Evolutionary conservation across 805 yeast genomes (phyloP).

Genomic region (Yarrowia sp.): DNA sequence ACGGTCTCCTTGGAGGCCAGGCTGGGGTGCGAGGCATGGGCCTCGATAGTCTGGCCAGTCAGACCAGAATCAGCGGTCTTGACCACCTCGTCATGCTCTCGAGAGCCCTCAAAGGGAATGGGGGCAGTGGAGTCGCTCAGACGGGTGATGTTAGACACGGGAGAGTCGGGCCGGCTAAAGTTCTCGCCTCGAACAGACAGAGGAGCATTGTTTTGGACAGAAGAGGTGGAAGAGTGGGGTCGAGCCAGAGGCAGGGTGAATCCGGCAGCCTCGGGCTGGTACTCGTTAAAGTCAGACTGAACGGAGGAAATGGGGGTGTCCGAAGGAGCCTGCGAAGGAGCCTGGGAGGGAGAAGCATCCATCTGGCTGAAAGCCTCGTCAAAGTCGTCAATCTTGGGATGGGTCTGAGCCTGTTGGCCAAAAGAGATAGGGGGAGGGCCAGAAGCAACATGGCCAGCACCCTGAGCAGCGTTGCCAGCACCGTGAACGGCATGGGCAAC

Average conservation of each 20-base stretch:
- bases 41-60: background rate
- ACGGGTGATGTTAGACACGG: conserved; percentile 29
- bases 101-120: conserved; percentile 21
- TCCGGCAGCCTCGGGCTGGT: conserved; percentile 25
- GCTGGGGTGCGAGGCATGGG: background rate
- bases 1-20: conserved; percentile 14
- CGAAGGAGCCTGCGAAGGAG: conserved; percentile 31
- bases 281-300: conserved; percentile 33
- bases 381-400: conserved; percentile 19
- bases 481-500: conserved; percentile 30
- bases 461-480: background rate
- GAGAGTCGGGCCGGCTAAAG: conserved; percentile 43
- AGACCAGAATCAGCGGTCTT: background rate
- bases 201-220: conserved; percentile 90
- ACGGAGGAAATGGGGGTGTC: conserved; percentile 36
- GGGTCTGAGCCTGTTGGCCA: background rate
- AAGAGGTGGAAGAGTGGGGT: conserved; percentile 80
- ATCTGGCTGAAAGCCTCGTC: conserved; percentile 33
- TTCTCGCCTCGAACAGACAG: conserved; percentile 76
- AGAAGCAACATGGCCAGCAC: conserved; percentile 24
- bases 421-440: conserved; percentile 32
- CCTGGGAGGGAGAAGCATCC: conserved; percentile 32
- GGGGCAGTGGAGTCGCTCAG: conserved; percentile 22
- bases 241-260: conserved; percentile 51
- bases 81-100: conserved; percentile 19